Evolutionary conservation across 2,329 filamentous ascomycete genomes (phyloP), one percentile per base, ranked within the genome.

Genomic region (Blastomyces emzantsi): DNA sequence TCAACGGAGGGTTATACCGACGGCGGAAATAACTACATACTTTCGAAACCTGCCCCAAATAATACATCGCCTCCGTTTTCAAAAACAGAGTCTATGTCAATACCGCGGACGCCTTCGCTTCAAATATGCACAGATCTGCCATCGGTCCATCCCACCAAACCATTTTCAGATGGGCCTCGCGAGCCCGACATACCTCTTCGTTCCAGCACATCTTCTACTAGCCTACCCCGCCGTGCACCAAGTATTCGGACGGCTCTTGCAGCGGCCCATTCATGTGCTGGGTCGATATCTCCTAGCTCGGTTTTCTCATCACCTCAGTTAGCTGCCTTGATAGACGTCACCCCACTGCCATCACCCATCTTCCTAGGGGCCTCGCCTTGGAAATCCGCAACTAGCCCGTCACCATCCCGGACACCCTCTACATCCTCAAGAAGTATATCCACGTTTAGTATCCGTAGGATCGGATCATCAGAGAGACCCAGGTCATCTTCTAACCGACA

Each of bases 331-430:
- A 86, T 87, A 66, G 88, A 91, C 73, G 82, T 94, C 66, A 93
- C 90, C 3, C 90, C 90, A 63, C 78, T 94, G 43, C 90, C 90
- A 2, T 93, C 90, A 28, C 90, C 90, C 3, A 80, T 92, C 81
- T 4, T 79, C 79, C 66, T 67, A 5, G 72, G 71, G 22, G 67
- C 67, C 5, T 71, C 73, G 30, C 70, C 75, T 28, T 78, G 76
- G 76, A 71, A 70, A 54, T 67, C 69, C 17, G 85, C 87, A 69
- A 89, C 87, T 1, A 84, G 87, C 80, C 72, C 74, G 28, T 75
- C 75, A 0, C 67, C 77, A 28, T 79, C 78, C 15, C 74, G 78
- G 19, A 77, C 75, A 2, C 76, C 78, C 0, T 79, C 78, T 1
- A 70, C 71, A 1, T 69, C 73, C 9, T 79, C 78, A 15, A 68